phyloP scores from a whole-genome alignment of 2,329 filamentous ascomycete genomes.

The Chrysosporium queenslandicum region DNA sequence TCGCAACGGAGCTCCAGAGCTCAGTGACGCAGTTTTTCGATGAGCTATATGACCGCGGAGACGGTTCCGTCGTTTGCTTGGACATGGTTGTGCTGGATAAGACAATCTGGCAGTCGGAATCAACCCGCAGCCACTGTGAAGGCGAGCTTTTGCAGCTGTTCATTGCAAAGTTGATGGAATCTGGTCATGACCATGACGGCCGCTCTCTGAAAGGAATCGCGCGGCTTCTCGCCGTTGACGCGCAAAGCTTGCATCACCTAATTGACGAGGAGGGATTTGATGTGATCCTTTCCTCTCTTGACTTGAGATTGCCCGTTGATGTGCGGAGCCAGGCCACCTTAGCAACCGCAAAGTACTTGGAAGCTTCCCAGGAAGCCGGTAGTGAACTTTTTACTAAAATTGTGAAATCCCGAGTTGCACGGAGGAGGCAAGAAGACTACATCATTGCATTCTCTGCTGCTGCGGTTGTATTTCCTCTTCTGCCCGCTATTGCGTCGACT shows the following conservation, averaged over 20 bases:
- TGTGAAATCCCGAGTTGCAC: conserved; percentile 60
- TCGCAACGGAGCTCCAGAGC: conserved; percentile 35
- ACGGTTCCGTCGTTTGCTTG: conserved; percentile 39
- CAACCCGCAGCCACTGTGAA: conserved; percentile 36
- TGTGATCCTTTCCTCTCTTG: conserved; percentile 74
- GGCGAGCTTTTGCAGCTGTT: conserved; percentile 51
- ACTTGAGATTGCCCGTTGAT: conserved; percentile 64
- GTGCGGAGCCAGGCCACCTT: conserved; percentile 74
- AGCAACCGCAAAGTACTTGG: conserved; percentile 72
- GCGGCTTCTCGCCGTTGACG: conserved; percentile 48
- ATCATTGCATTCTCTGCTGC: conserved; percentile 91
- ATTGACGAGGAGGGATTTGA: conserved; percentile 66
- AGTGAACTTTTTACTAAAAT: conserved; percentile 61
- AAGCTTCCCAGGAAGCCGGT: conserved; percentile 62
- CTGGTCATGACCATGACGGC: conserved; percentile 62
- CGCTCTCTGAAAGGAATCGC: conserved; percentile 52
- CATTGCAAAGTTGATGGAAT: conserved; percentile 82
- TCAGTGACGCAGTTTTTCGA: conserved; percentile 42
- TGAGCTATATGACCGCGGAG: conserved; percentile 40
- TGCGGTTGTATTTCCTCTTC: conserved; percentile 74
- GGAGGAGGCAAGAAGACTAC: conserved; percentile 75
- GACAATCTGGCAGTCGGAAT: conserved; percentile 38
- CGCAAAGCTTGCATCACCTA: conserved; percentile 38
- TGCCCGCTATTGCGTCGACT: conserved; percentile 61
- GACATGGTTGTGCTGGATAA: conserved; percentile 39